phyloP scores from a whole-genome alignment of 2,329 filamentous ascomycete genomes.

The Fusarium papillatum region DNA sequence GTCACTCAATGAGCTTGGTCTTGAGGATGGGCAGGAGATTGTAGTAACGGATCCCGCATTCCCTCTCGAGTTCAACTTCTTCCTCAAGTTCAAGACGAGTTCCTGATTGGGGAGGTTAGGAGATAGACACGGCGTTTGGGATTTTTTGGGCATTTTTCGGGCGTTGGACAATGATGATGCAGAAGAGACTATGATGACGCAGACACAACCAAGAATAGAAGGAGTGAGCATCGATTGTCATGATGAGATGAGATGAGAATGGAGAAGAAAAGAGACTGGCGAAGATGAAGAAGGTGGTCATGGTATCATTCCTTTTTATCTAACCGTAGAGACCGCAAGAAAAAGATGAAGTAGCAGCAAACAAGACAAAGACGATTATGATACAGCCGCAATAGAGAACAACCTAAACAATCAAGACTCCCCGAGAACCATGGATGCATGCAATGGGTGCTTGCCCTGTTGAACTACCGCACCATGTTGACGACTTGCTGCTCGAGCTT shows the following conservation, averaged over 20 bases:
- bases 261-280: conserved; percentile 14
- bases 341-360: conserved; percentile 16
- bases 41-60: conserved; percentile 95
- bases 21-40: conserved; percentile 87
- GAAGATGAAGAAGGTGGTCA: conserved; percentile 42
- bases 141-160: conserved; percentile 41
- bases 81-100: conserved; percentile 60
- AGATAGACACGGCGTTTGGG: conserved; percentile 32
- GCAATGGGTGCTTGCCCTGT: neutral
- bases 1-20: conserved; percentile 79
- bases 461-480: conserved; percentile 68
- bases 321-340: conserved; percentile 44
- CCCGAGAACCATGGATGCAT: conserved; percentile 20
- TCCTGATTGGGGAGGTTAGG: conserved; percentile 15
- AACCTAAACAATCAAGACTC: conserved; percentile 25
- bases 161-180: conserved; percentile 42
- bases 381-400: conserved; percentile 33
- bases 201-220: conserved; percentile 31
- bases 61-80: conserved; percentile 75
- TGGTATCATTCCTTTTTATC: conserved; percentile 52
- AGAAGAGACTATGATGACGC: conserved; percentile 10
- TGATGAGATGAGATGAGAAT: neutral
- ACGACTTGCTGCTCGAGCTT: conserved; percentile 79
- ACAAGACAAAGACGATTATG: conserved; percentile 36
- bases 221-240: conserved; percentile 48